Evolutionary conservation across 108 stramenopile genomes (phyloP), one percentile per base, ranked within the genome.

Genomic region (Cylindrotheca closterium): DNA sequence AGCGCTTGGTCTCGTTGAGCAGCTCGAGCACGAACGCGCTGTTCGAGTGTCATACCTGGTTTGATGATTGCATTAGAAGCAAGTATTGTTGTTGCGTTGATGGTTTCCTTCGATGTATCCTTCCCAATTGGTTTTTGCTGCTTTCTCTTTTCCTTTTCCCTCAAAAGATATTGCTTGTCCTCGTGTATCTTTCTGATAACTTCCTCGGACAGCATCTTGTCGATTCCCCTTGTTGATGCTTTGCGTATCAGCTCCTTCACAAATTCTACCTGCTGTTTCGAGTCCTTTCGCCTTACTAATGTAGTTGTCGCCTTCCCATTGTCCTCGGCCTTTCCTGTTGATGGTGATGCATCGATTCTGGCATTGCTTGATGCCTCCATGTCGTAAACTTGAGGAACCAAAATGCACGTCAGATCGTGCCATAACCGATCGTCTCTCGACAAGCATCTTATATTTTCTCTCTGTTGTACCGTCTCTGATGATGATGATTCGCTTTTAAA

Each of bases 381-480:
- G 7, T 29, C 22, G 33, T 64, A 72, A 55, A 72, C 50, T 3
- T 1, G 12, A 0, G 63, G 63, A 26, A 64, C 62, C 0, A 30
- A 45, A 22, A 64, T 48, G 45, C 71, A 72, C 4, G 30, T 24
- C 5, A 72, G 30, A 58, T 72, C 71, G 53, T 72, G 71, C 71
- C 71, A 72, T 15, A 72, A 29, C 10, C 63, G 62, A 31, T 64
- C 62, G 19, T 48, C 62, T 31, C 4, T 57, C 23, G 62, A 50
- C 1, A 55, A 26, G 24, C 15, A 21, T 54, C 22, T 22, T 17
- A 55, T 42, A 31, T n/a, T 31, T 15, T 29, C 25, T 60, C 25
- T 17, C 67, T 53, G 30, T 34, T 25, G 1, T 49, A 23, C 50
- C 34, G 12, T 54, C 30, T 18, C 5, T 32, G 51, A 18, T n/a